Conservation (phyloP, 2,329 filamentous ascomycete genomes). For the Monosporascus sp. region DNA sequence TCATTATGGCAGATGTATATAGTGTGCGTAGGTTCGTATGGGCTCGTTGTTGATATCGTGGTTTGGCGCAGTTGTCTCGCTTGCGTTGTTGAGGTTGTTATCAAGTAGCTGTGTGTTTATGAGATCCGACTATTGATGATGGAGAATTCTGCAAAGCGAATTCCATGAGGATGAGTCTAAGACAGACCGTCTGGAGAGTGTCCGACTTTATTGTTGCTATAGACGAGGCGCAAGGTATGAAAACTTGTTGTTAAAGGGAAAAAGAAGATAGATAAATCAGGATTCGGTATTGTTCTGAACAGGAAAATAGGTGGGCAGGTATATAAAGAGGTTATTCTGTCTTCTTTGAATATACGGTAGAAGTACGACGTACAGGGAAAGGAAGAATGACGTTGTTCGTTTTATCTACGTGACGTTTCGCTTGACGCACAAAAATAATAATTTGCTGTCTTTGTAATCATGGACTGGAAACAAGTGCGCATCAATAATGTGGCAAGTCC, state of each 20-base stretch:
- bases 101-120: constrained; percentile 24
- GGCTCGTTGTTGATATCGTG: background rate
- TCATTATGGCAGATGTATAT: constrained; percentile 39
- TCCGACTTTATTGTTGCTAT: constrained; percentile 3
- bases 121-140: constrained; percentile 15
- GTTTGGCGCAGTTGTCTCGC: background rate
- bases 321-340: background rate
- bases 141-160: constrained; percentile 16
- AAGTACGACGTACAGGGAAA: background rate
- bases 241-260: background rate
- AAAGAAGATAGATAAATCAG: background rate
- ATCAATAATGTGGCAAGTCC: background rate
- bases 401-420: background rate
- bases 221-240: background rate
- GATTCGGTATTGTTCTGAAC: background rate
- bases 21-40: background rate
- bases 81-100: constrained; percentile 4
- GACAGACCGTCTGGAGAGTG: background rate
- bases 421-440: background rate
- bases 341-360: too few relatives aligned
- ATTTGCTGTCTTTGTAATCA: background rate
- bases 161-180: constrained; percentile 24
- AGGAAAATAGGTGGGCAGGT: background rate
- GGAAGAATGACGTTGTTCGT: background rate
- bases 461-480: background rate